Evolutionary conservation across 148 eudicot species (phyloP).

Genomic region (Chenopodium album): DNA sequence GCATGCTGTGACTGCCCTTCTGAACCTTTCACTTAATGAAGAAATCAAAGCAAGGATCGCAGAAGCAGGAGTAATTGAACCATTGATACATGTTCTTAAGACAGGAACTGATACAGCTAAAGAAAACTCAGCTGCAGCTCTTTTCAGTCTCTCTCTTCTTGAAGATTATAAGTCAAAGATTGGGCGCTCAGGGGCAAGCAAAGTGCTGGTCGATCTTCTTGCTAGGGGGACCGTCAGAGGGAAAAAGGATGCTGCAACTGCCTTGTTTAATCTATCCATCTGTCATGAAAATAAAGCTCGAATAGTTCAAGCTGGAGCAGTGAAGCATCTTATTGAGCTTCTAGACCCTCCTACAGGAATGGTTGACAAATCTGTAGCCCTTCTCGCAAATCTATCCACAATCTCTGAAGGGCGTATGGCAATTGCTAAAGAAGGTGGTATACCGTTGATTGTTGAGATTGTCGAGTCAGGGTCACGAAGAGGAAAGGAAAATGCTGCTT

Average conservation of each 20-base stretch:
- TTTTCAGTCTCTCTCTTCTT: conserved; percentile 74
- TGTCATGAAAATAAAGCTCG: conserved; percentile 93
- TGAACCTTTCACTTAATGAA: conserved; percentile 79
- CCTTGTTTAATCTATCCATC: conserved; percentile 84
- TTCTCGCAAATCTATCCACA: conserved; percentile 80
- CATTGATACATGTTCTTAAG: conserved; percentile 71
- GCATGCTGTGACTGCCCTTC: conserved; percentile 86
- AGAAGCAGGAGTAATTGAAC: conserved; percentile 64
- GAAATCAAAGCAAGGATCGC: conserved; percentile 69
- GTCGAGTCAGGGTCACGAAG: conserved; percentile 76
- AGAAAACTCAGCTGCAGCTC: conserved; percentile 92
- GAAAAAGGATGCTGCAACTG: conserved; percentile 95
- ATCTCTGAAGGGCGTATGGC: conserved; percentile 63
- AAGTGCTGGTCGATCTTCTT: conserved; percentile 75
- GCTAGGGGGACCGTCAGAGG: conserved; percentile 80
- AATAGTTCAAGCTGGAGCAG: conserved; percentile 90
- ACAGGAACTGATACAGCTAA: conserved; percentile 67
- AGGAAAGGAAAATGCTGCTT: conserved; percentile 95
- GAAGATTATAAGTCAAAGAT: conserved; percentile 83
- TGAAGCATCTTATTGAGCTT: conserved; percentile 66
- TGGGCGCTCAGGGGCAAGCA: conserved; percentile 80
- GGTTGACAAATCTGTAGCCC: conserved; percentile 88
- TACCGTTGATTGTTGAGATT: conserved; percentile 76
- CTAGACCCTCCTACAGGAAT: conserved; percentile 66
- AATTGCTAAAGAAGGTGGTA: conserved; percentile 75